Conservation (phyloP, 176 grass and related monocot species). For the Phragmites australis region DNA sequence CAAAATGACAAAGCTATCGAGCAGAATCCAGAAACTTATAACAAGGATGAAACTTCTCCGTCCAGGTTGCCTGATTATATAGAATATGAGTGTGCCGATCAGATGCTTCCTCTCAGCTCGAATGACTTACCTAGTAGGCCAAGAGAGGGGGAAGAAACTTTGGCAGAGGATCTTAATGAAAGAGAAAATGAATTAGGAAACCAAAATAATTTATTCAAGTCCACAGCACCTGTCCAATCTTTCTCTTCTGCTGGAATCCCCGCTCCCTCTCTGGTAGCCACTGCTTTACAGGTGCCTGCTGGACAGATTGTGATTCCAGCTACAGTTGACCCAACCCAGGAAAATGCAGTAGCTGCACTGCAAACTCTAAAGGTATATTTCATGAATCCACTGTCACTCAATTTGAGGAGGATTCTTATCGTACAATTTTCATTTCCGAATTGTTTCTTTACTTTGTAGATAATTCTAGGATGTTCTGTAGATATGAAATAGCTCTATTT, state of each 20-base stretch:
- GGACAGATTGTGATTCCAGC: slow-evolving; percentile 79
- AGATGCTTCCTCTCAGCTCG: slow-evolving; percentile 26
- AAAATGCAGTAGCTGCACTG: slow-evolving; percentile 66
- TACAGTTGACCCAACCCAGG: slow-evolving; percentile 71
- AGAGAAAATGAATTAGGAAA: slow-evolving; percentile 15
- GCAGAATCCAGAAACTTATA: slow-evolving; percentile 22
- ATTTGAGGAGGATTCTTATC: slow-evolving; percentile 16
- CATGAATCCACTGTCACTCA: background rate
- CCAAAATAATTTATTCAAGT: slow-evolving; percentile 29
- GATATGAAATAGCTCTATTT: background rate
- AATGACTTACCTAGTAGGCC: slow-evolving; percentile 28
- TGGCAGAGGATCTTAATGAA: slow-evolving; percentile 23
- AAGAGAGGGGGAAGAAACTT: background rate
- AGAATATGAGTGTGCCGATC: slow-evolving; percentile 32
- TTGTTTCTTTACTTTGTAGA: background rate
- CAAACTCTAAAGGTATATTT: slow-evolving; percentile 83
- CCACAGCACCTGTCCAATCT: slow-evolving; percentile 31
- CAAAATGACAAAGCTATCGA: slow-evolving; percentile 14
- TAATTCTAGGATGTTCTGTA: background rate
- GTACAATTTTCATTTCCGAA: background rate
- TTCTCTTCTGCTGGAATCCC: slow-evolving; percentile 73
- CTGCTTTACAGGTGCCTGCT: slow-evolving; percentile 58
- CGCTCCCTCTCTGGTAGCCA: slow-evolving; percentile 59
- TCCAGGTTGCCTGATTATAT: slow-evolving; percentile 26
- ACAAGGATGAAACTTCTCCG: slow-evolving; percentile 2